A percentile compares a stretch with the other conserved stretches of the same genome.
These are phyloP conservation scores for Coemansia sp. DNA, from an alignment of 192 early-diverging fungal genomes.

Conservation along the genomic window DNA sequence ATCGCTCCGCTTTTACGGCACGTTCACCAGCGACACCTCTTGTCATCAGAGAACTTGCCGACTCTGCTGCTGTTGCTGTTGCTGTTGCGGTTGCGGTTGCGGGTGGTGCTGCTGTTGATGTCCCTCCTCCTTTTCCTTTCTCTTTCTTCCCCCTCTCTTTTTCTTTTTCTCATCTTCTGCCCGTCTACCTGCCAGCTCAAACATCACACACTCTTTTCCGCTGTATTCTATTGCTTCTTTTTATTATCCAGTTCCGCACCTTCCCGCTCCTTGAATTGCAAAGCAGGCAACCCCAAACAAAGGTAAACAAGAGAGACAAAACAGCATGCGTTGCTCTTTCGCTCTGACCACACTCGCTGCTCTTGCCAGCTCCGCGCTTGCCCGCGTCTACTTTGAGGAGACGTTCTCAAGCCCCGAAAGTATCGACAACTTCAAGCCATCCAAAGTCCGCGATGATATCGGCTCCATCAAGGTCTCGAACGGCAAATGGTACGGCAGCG, in stretches of 20 bases:
- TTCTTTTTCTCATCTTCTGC: constrained; percentile 2
- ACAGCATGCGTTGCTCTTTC: constrained; percentile 48
- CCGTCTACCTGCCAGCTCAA: constrained; percentile 3
- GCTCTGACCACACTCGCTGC: constrained; percentile 46
- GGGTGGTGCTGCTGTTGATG: too few relatives aligned
- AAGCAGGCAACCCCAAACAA: not conserved
- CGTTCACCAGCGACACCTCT: not conserved
- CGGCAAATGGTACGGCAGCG: constrained; percentile 78
- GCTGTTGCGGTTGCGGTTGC: too few relatives aligned
- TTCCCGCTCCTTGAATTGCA: constrained; percentile 5
- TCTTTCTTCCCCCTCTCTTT: not conserved
- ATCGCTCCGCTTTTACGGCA: constrained; percentile 5
- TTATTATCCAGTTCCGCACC: not conserved
- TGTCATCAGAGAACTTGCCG: not conserved
- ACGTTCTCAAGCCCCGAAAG: constrained; percentile 67
- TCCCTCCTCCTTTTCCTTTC: not conserved
- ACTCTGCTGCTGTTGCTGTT: too few relatives aligned
- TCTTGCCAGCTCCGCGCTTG: constrained; percentile 42
- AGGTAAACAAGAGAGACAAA: constrained; percentile 4
- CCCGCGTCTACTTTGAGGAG: constrained; percentile 85
- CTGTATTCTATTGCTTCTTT: constrained; percentile 11
- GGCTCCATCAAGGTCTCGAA: constrained; percentile 72
- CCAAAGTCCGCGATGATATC: constrained; percentile 65
- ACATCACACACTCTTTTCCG: not conserved
- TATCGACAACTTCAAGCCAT: constrained; percentile 71